Evolutionary conservation across 2,329 filamentous ascomycete species (phyloP).

Genomic region (Xylaria sp.): DNA sequence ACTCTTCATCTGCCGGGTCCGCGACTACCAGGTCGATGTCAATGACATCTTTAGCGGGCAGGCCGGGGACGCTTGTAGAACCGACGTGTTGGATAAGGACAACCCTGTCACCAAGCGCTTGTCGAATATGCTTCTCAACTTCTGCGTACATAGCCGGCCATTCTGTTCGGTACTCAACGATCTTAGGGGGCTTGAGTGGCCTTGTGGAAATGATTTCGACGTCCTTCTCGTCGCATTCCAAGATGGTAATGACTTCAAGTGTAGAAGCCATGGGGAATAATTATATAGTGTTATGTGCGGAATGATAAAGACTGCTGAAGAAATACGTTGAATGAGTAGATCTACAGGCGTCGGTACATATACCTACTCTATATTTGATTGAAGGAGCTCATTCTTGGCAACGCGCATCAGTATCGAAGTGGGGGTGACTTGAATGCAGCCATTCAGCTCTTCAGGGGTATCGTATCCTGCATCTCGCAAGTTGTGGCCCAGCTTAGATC

Average conservation of each 20-base stretch:
- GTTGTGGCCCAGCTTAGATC: neutral
- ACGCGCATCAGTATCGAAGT: neutral
- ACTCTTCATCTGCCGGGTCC: slow-evolving; percentile 27
- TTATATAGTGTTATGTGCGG: neutral
- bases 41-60: slow-evolving; percentile 35
- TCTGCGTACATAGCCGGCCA: slow-evolving; percentile 33
- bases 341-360: neutral
- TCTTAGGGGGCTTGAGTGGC: slow-evolving; percentile 28
- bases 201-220: slow-evolving; percentile 20
- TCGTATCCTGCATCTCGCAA: neutral
- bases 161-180: slow-evolving; percentile 33
- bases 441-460: neutral
- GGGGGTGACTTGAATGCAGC: slow-evolving; percentile 2
- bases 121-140: slow-evolving; percentile 30
- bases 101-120: slow-evolving; percentile 23
- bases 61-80: slow-evolving; percentile 35
- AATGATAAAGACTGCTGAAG: neutral
- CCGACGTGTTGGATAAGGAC: slow-evolving; percentile 33
- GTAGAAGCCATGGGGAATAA: slow-evolving; percentile 10
- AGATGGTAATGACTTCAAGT: slow-evolving; percentile 8
- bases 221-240: slow-evolving; percentile 17
- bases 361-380: neutral
- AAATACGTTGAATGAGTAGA: neutral
- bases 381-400: neutral
- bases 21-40: slow-evolving; percentile 35